Percentiles rank a stretch among this genome's conserved stretches.
Evolutionary conservation across 192 early-diverging fungal genomes (phyloP).

Genomic region (Coemansia sp.): DNA sequence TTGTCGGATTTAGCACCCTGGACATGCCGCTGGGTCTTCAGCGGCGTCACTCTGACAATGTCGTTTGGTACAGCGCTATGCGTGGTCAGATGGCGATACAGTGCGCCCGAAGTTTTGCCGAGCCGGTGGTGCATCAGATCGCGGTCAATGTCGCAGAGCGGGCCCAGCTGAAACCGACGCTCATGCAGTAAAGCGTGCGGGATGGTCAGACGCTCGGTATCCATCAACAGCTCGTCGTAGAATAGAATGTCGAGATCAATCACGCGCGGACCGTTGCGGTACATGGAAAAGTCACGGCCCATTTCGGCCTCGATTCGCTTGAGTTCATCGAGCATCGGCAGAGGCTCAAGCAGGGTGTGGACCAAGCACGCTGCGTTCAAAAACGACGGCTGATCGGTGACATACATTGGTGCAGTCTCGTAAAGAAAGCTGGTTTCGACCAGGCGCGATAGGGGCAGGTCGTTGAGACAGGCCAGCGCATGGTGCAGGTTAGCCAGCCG

Average conservation of each 20-base stretch:
- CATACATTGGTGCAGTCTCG: constrained; percentile 96
- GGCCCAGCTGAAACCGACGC: constrained; percentile 91
- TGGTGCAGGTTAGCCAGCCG: constrained; percentile 70
- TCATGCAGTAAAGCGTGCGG: constrained; percentile 87
- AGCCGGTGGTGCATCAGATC: constrained; percentile 84
- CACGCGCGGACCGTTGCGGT: constrained; percentile 82
- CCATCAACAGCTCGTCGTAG: constrained; percentile 73
- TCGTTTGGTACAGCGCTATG: constrained; percentile 53
- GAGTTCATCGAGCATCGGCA: constrained; percentile 65
- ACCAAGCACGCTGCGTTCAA: constrained; percentile 88
- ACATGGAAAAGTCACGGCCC: constrained; percentile 66
- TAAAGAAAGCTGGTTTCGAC: constrained; percentile 95
- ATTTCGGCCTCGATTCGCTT: constrained; percentile 81
- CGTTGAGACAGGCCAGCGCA: constrained; percentile 56
- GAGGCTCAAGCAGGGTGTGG: constrained; percentile 70
- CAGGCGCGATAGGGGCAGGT: constrained; percentile 46
- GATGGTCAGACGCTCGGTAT: constrained; percentile 66
- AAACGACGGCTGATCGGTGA: constrained; percentile 84
- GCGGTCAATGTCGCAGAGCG: constrained; percentile 90
- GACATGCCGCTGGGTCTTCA: constrained; percentile 9
- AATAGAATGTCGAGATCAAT: constrained; percentile 98
- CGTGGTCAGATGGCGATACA: constrained; percentile 55
- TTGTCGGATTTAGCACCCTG: constrained; percentile 18
- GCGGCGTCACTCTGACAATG: constrained; percentile 51
- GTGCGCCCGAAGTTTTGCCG: constrained; percentile 66